Percentiles rank a stretch among this genome's conserved stretches.
These are phyloP conservation scores for Helotiales sp. DNA, from an alignment of 2,329 filamentous ascomycete genomes.

Conservation along the genomic window DNA sequence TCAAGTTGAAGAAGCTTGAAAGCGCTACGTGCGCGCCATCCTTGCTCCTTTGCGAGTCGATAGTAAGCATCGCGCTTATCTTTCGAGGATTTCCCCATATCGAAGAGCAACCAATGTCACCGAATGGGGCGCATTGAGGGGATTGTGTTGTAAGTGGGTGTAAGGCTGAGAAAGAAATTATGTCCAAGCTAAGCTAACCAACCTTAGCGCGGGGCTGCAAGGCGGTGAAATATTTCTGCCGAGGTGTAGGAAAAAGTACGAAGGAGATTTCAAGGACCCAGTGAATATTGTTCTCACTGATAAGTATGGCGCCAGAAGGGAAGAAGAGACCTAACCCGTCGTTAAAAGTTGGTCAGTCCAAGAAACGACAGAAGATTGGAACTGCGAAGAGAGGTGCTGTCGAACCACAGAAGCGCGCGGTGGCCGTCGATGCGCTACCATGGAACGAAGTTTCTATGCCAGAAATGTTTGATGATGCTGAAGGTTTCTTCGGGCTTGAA, in stretches of 20 bases:
- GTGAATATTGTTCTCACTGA: background rate
- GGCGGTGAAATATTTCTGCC: slow-evolving; percentile 9
- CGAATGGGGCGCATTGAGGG: background rate
- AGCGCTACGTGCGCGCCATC: slow-evolving; percentile 92
- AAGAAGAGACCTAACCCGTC: slow-evolving; percentile 32
- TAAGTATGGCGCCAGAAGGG: slow-evolving; percentile 30
- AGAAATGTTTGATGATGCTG: slow-evolving; percentile 82
- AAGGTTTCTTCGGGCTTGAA: slow-evolving; percentile 89
- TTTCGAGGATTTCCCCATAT: slow-evolving; percentile 96
- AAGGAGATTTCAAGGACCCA: background rate
- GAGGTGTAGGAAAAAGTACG: slow-evolving; percentile 7
- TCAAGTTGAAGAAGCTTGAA: slow-evolving; percentile 98
- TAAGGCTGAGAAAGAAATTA: slow-evolving; percentile 25
- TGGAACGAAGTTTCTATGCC: slow-evolving; percentile 67
- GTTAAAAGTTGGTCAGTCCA: slow-evolving; percentile 27
- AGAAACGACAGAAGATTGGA: slow-evolving; percentile 37
- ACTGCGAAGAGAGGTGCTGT: slow-evolving; percentile 17
- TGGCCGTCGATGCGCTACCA: slow-evolving; percentile 49
- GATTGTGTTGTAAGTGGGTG: background rate
- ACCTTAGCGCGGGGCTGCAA: slow-evolving; percentile 21
- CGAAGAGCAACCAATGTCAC: background rate
- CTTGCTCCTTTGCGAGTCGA: slow-evolving; percentile 95
- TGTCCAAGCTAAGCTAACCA: no score
- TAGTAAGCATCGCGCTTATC: slow-evolving; percentile 99
- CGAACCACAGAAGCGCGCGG: slow-evolving; percentile 37